Percentiles rank a stretch among this genome's conserved stretches.
These are phyloP conservation scores for Kodamaea jinghongensis DNA, from an alignment of 805 yeast species.

Conservation along the genomic window DNA sequence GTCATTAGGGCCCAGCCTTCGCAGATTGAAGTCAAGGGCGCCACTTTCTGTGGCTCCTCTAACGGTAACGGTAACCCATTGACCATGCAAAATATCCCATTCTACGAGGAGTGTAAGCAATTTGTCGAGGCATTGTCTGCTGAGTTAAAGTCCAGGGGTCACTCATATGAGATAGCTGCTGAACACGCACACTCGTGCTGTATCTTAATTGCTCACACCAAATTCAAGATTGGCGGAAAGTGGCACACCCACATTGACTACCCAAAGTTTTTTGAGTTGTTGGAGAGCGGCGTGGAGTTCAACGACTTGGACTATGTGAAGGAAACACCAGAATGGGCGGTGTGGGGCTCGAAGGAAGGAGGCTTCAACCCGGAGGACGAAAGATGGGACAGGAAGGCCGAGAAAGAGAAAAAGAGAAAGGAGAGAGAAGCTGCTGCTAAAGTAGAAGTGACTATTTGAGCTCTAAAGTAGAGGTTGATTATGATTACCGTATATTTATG, in stretches of 20 bases:
- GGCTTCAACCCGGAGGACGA: constrained; percentile 90
- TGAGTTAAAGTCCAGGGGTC: constrained; percentile 64
- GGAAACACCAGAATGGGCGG: constrained; percentile 88
- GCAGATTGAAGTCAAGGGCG: constrained; percentile 90
- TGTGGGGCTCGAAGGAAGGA: constrained; percentile 79
- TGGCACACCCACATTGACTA: constrained; percentile 94
- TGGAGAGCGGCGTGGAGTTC: constrained; percentile 64
- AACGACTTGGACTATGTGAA: constrained; percentile 76
- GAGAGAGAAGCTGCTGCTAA: constrained; percentile 31
- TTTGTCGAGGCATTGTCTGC: constrained; percentile 65
- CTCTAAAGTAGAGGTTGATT: neutral
- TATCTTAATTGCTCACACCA: constrained; percentile 73
- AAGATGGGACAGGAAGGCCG: constrained; percentile 62
- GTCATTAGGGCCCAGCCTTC: constrained; percentile 81
- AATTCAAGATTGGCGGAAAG: constrained; percentile 63
- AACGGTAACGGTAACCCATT: constrained; percentile 79
- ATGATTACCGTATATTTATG: too few relatives aligned
- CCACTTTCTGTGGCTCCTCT: constrained; percentile 92
- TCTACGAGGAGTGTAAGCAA: constrained; percentile 80
- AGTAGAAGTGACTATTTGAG: neutral
- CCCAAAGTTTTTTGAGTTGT: constrained; percentile 65
- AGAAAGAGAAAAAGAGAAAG: constrained; percentile 46
- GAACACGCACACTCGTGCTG: constrained; percentile 97
- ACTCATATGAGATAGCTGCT: constrained; percentile 80
- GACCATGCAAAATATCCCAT: constrained; percentile 95